Conservation (phyloP, 2,329 filamentous ascomycete genomes). For the Didymella pomorum region DNA sequence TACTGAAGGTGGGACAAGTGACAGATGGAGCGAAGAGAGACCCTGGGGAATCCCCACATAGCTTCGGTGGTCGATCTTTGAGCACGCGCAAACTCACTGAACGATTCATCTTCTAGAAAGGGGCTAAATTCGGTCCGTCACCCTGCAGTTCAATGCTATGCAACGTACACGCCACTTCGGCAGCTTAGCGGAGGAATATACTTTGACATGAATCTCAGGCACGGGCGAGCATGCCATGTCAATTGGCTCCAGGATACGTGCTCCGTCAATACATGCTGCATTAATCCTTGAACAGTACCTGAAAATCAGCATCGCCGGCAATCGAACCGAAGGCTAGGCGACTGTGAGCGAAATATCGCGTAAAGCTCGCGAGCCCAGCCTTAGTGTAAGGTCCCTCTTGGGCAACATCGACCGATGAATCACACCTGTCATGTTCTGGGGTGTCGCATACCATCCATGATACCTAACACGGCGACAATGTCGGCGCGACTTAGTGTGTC, state of each 20-base stretch:
- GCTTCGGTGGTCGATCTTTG: slow-evolving; percentile 9
- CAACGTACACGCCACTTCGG: slow-evolving; percentile 16
- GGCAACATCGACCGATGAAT: not conserved
- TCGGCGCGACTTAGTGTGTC: slow-evolving; percentile 1
- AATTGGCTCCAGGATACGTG: slow-evolving; percentile 1
- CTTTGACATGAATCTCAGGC: not conserved
- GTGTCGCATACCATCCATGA: not conserved
- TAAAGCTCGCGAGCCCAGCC: not conserved
- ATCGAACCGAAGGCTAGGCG: not conserved
- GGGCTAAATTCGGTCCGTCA: slow-evolving; percentile 16
- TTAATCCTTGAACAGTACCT: slow-evolving; percentile 1
- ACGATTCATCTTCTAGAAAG: slow-evolving; percentile 14
- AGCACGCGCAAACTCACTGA: not conserved
- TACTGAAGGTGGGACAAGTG: not conserved
- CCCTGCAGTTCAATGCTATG: slow-evolving; percentile 8
- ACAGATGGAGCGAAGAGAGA: slow-evolving; percentile 3
- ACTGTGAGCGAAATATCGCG: not conserved
- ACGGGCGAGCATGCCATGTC: not conserved
- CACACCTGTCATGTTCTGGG: not conserved
- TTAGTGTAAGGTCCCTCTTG: not conserved
- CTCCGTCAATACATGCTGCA: not conserved
- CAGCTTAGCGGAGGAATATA: slow-evolving; percentile 8
- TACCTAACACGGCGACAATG: slow-evolving; percentile 1
- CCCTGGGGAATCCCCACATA: slow-evolving; percentile 6
- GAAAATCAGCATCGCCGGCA: not conserved